Conservation (phyloP, 2,329 filamentous ascomycete genomes). For the Cercospora zeae-maydis region DNA sequence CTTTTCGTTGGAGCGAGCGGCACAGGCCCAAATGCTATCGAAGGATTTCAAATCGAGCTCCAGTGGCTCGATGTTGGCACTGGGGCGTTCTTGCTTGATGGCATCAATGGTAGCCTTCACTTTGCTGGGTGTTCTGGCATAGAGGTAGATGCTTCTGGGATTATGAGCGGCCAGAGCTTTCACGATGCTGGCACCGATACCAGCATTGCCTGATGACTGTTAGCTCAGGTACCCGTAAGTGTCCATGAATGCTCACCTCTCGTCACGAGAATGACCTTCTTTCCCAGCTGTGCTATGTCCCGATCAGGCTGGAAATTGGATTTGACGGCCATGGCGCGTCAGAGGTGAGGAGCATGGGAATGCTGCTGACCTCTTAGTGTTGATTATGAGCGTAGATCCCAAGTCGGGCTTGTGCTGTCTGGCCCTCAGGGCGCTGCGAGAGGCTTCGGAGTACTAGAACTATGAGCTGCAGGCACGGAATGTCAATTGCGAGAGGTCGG, state of each 20-base stretch:
- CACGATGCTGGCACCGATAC: conserved; percentile 48
- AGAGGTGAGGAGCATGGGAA: background rate
- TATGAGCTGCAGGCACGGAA: background rate
- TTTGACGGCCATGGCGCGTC: conserved; percentile 23
- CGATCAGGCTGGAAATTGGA: conserved; percentile 22
- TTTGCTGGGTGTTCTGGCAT: conserved; percentile 43
- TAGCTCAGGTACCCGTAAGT: background rate
- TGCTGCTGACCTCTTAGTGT: background rate
- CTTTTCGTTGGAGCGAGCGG: conserved; percentile 28
- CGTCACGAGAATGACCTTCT: conserved; percentile 45
- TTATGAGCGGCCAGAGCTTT: conserved; percentile 44
- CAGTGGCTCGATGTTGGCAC: conserved; percentile 43
- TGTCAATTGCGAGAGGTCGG: background rate
- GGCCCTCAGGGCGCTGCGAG: background rate
- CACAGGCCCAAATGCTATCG: conserved; percentile 46
- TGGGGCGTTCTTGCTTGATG: conserved; percentile 37
- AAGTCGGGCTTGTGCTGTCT: background rate
- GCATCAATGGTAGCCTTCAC: conserved; percentile 41
- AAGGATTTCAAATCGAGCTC: conserved; percentile 52
- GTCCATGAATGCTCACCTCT: conserved; percentile 30
- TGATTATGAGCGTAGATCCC: background rate
- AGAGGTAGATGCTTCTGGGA: conserved; percentile 47
- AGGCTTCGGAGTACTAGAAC: background rate
- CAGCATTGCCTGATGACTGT: conserved; percentile 38
- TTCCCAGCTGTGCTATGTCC: conserved; percentile 42